Evolutionary conservation across 2,329 filamentous ascomycete genomes (phyloP).

Genomic region (Chaetomium strumarium): DNA sequence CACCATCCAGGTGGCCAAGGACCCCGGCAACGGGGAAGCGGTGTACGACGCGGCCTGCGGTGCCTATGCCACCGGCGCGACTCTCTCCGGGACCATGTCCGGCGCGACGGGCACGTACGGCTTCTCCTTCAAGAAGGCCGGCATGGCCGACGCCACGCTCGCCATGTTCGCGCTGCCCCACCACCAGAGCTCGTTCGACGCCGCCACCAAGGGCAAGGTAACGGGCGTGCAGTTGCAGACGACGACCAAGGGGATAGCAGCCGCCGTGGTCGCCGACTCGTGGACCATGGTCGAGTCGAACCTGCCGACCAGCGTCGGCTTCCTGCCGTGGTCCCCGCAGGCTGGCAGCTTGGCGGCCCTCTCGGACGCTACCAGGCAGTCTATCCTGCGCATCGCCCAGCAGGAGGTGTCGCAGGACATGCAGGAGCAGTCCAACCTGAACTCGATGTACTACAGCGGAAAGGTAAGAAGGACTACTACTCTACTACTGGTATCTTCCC

Average conservation of each 20-base stretch:
- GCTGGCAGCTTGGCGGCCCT: conserved; percentile 42
- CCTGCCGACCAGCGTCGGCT: conserved; percentile 69
- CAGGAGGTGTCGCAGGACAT: conserved; percentile 74
- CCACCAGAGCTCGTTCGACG: conserved; percentile 70
- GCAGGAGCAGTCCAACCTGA: conserved; percentile 61
- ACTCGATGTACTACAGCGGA: conserved; percentile 91
- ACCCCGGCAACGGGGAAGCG: conserved; percentile 57
- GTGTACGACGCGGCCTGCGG: conserved; percentile 72
- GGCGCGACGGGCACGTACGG: conserved; percentile 63
- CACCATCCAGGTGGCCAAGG: conserved; percentile 76
- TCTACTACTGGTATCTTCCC: too few relatives aligned
- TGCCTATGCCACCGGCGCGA: conserved; percentile 61
- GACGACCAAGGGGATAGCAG: conserved; percentile 78
- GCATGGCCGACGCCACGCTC: conserved; percentile 53
- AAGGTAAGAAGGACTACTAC: conserved; percentile 60
- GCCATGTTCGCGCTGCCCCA: conserved; percentile 88
- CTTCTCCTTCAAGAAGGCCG: conserved; percentile 67
- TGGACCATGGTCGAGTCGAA: conserved; percentile 73
- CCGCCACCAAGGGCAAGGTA: conserved; percentile 45
- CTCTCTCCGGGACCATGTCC: conserved; percentile 56
- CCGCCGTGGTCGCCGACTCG: conserved; percentile 61
- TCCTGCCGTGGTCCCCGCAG: conserved; percentile 67
- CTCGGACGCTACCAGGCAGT: conserved; percentile 48
- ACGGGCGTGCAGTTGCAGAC: conserved; percentile 62
- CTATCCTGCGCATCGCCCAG: conserved; percentile 57